Base-by-base conservation (phyloP, 148 eudicot genomes). In the Camellia japonica region DNA sequence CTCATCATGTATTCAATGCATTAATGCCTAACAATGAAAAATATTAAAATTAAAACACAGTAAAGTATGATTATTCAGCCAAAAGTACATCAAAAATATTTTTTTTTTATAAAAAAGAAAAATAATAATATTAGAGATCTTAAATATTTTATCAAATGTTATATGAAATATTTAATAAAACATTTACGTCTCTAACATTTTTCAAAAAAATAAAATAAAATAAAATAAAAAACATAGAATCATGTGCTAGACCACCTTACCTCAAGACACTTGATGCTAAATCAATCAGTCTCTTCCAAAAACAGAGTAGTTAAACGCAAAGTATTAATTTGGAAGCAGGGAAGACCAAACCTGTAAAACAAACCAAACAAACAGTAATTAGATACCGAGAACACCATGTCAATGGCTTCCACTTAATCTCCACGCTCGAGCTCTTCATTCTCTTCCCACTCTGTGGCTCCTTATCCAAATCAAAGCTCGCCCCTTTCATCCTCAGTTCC, bases 371-470 rank as follows among this genome's bases (percentile, higher is more conserved):
- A 9, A 85, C 15, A 46, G 90, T 85, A 0, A 81, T 64, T 16
- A 81, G 38, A 84, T 85, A 74, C 65, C 84, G 87, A 77, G 78
- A 77, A 74, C 83, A 87, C 87, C 86, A 89, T 62, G 86, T 83
- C 6, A 87, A 4, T 0, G 87, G 90, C 82, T 79, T 87, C 90
- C 88, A 89, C 52, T 87, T 89, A 68, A 89, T 90, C 89, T 94
- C 98, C 46, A 94, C 95, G 71, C 98, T 94, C 0, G 98, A 94
- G 78, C 98, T 94, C 74, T 91, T 92, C 92, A 89, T 80, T 62
- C 80, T 87, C 77, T 87, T 90, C 55, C 82, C 88, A 65, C 43
- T 85, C 51, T 71, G 79, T 6, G 91, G 92, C 80, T 87, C 93
- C 60, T 89, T 91, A 1, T 85, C 75, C 86, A 92, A 65, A 86